These are phyloP conservation scores for Massarina eburnea DNA, from an alignment of 2,329 filamentous ascomycete species.

Conservation along the genomic window DNA sequence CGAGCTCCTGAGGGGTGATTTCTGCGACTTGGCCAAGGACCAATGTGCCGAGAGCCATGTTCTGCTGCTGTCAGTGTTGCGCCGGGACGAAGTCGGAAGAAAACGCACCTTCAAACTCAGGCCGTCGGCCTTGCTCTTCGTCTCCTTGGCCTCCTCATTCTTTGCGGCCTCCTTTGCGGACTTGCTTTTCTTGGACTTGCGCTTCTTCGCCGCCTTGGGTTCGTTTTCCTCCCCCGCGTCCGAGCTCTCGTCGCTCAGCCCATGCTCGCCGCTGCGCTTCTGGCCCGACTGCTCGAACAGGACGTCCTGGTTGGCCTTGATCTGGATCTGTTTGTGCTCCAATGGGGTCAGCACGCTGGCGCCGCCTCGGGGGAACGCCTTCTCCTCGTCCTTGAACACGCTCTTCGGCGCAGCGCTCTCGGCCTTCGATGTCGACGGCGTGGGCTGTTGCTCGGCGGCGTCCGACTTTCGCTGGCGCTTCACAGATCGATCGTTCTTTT, in stretches of 20 bases:
- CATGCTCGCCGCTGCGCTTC: conserved; percentile 57
- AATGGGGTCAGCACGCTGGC: conserved; percentile 87
- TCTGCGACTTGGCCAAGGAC: conserved; percentile 84
- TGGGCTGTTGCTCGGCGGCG: conserved; percentile 21
- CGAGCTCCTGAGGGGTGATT: conserved; percentile 77
- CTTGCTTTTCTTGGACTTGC: conserved; percentile 50
- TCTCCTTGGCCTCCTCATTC: conserved; percentile 47
- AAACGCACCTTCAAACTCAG: conserved; percentile 81
- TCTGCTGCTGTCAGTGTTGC: conserved; percentile 52
- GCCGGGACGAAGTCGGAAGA: background rate
- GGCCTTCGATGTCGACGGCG: conserved; percentile 32
- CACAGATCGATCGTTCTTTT: conserved; percentile 32
- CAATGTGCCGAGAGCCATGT: conserved; percentile 79
- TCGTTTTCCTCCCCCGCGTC: conserved; percentile 46
- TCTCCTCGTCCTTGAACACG: conserved; percentile 74
- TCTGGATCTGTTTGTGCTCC: conserved; percentile 94
- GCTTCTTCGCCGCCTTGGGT: conserved; percentile 54
- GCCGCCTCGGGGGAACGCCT: conserved; percentile 88
- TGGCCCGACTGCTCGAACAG: conserved; percentile 77
- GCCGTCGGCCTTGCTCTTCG: conserved; percentile 72
- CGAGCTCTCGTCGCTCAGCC: conserved; percentile 47
- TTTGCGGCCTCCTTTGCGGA: conserved; percentile 32
- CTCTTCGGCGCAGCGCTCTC: conserved; percentile 41
- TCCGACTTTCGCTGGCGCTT: conserved; percentile 43
- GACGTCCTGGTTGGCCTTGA: conserved; percentile 89